A percentile compares a stretch with the other conserved stretches of the same genome.
Evolutionary conservation across 2,329 filamentous ascomycete species (phyloP).

Genomic region (Sordariomycetes sp.): DNA sequence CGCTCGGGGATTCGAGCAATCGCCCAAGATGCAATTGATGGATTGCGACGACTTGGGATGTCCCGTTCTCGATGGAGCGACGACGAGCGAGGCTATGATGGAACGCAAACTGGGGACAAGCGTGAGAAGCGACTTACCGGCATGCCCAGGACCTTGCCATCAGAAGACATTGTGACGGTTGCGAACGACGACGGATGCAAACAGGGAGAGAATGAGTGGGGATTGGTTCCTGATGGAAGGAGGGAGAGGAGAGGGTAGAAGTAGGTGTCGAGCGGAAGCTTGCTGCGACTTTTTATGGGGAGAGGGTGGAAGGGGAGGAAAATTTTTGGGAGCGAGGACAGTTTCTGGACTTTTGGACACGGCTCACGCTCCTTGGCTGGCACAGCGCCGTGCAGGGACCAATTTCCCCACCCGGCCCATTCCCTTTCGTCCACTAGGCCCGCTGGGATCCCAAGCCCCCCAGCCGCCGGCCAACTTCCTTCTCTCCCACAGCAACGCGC

Average conservation of each 20-base stretch:
- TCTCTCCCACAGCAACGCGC: slow-evolving; percentile 1
- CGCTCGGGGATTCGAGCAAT: too few relatives aligned
- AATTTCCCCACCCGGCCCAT: background rate
- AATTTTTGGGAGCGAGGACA: slow-evolving; percentile 4
- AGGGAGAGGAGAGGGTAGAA: slow-evolving; percentile 26
- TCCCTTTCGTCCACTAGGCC: background rate
- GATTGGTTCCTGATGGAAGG: slow-evolving; percentile 33
- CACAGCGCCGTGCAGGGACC: slow-evolving; percentile 4
- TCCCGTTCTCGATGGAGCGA: background rate
- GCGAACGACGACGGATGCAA: slow-evolving; percentile 24
- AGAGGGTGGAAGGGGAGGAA: slow-evolving; percentile 2
- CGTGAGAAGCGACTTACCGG: slow-evolving; percentile 35
- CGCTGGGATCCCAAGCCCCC: background rate
- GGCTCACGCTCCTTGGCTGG: background rate
- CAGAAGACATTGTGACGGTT: slow-evolving; percentile 35
- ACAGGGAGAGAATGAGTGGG: slow-evolving; percentile 48
- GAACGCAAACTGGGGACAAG: slow-evolving; percentile 6
- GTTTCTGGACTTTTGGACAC: slow-evolving; percentile 3
- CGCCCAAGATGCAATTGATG: slow-evolving; percentile 10
- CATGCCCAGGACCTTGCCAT: slow-evolving; percentile 52
- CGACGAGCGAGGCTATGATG: slow-evolving; percentile 4
- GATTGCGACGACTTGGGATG: slow-evolving; percentile 10
- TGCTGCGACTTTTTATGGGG: slow-evolving; percentile 2
- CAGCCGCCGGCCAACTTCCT: background rate
- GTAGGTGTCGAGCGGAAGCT: slow-evolving; percentile 9